Evolutionary conservation across 352 stramenopile genomes (phyloP).

Genomic region (Pythium brachiatum): DNA sequence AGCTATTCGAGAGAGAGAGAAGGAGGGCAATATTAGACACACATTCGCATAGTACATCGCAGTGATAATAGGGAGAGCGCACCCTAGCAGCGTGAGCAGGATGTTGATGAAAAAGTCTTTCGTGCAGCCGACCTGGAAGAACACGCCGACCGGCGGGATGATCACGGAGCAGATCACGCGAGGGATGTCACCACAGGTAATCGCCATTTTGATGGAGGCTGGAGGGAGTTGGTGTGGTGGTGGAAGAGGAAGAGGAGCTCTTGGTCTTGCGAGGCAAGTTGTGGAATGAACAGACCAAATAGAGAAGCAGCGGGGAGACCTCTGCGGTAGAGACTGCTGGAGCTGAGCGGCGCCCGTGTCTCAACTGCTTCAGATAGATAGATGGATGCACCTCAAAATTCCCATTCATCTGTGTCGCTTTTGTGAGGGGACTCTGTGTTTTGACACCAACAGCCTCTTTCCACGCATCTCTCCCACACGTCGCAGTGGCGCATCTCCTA

Average conservation of each 20-base stretch:
- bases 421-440: no score
- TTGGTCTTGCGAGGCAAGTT: no score
- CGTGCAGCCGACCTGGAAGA: constrained; percentile 29
- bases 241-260: background rate
- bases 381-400: no score
- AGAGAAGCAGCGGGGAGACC: no score
- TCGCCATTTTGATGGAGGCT: constrained; percentile 10
- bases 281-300: no score
- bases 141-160: constrained; percentile 30
- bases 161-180: constrained; percentile 46
- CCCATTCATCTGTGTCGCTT: no score
- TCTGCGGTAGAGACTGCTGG: no score
- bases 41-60: background rate
- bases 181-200: constrained; percentile 42
- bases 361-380: no score
- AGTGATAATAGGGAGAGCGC: background rate
- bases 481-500: no score
- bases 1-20: background rate
- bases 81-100: constrained; percentile 29
- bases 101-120: constrained; percentile 30
- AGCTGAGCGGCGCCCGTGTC: no score
- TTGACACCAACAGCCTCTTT: no score
- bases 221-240: background rate
- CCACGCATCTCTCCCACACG: no score
- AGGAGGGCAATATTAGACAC: background rate